phyloP scores from a whole-genome alignment of 2,329 filamentous ascomycete genomes.

The Sordariomycetes sp. region DNA sequence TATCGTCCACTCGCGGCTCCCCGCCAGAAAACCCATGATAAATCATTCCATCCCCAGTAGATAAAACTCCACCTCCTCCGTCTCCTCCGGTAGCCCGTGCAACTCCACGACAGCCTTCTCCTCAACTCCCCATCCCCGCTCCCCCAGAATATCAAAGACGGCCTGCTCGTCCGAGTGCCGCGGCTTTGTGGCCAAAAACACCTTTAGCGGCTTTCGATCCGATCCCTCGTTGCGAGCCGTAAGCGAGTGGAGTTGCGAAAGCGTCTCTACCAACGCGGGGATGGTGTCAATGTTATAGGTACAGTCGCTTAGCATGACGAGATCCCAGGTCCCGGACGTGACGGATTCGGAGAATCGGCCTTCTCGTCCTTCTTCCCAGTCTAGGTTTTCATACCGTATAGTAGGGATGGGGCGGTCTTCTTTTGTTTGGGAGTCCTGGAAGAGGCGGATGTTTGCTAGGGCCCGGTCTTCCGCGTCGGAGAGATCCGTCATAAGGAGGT shows the following conservation, averaged over 20 bases:
- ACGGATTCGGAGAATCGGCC: conserved; percentile 29
- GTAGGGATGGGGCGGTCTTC: conserved; percentile 6
- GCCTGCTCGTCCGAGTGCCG: conserved; percentile 37
- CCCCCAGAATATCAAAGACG: conserved; percentile 31
- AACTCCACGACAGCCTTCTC: conserved; percentile 28
- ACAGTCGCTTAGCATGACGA: conserved; percentile 44
- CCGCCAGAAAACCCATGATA: background rate
- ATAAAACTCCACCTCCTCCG: conserved; percentile 37
- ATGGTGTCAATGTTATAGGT: conserved; percentile 47
- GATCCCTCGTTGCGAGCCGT: background rate
- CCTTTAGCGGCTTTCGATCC: conserved; percentile 16
- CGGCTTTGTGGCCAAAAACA: conserved; percentile 42
- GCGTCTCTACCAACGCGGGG: conserved; percentile 36
- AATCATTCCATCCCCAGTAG: conserved; percentile 25
- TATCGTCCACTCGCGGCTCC: too few species aligned
- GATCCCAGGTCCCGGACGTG: conserved; percentile 30
- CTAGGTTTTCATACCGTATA: conserved; percentile 38
- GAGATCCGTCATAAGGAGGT: conserved; percentile 41
- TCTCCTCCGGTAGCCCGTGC: conserved; percentile 28
- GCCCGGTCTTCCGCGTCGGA: conserved; percentile 37
- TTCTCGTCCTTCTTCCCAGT: conserved; percentile 38
- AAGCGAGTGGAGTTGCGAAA: conserved; percentile 31
- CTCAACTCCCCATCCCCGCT: conserved; percentile 27
- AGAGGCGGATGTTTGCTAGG: conserved; percentile 28
- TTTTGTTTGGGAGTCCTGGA: conserved; percentile 5